Conservation (phyloP, 768 basidiomycete species). For the Lactarius hengduanensis region DNA sequence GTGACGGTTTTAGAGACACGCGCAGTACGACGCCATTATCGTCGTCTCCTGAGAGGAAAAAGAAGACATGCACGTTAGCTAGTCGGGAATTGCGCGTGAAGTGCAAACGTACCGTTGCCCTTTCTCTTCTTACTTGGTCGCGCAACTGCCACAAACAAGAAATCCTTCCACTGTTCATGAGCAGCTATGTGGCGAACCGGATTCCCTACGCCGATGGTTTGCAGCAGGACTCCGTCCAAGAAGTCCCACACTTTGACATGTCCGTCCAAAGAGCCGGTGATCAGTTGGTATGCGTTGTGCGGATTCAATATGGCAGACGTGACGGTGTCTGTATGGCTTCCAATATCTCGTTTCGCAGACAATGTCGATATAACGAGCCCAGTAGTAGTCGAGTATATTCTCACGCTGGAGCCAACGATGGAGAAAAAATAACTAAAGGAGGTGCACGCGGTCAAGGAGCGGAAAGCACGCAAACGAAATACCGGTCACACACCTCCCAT, state of each 20-base stretch:
- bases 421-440: constrained; percentile 81
- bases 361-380: constrained; percentile 82
- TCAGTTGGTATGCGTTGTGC: constrained; percentile 83
- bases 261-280: constrained; percentile 85
- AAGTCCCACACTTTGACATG: constrained; percentile 91
- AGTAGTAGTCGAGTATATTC: constrained; percentile 78
- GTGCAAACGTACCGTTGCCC: constrained; percentile 31
- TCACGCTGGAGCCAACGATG: constrained; percentile 74
- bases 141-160: constrained; percentile 68
- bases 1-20: constrained; percentile 55
- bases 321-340: constrained; percentile 51
- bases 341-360: constrained; percentile 46
- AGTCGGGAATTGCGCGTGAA: neutral
- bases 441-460: constrained; percentile 24
- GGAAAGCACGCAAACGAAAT: neutral
- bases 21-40: constrained; percentile 58
- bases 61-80: neutral
- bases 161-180: constrained; percentile 65
- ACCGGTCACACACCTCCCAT: constrained; percentile 66
- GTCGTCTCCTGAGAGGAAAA: constrained; percentile 7
- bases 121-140: constrained; percentile 48
- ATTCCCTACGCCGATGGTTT: constrained; percentile 66
- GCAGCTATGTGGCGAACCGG: constrained; percentile 71
- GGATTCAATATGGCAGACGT: constrained; percentile 79
- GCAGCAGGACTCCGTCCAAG: constrained; percentile 75